A percentile compares a stretch with the other conserved stretches of the same genome.
Conservation (phyloP, 192 early-diverging fungal species). For the Powellomyces hirtus region DNA sequence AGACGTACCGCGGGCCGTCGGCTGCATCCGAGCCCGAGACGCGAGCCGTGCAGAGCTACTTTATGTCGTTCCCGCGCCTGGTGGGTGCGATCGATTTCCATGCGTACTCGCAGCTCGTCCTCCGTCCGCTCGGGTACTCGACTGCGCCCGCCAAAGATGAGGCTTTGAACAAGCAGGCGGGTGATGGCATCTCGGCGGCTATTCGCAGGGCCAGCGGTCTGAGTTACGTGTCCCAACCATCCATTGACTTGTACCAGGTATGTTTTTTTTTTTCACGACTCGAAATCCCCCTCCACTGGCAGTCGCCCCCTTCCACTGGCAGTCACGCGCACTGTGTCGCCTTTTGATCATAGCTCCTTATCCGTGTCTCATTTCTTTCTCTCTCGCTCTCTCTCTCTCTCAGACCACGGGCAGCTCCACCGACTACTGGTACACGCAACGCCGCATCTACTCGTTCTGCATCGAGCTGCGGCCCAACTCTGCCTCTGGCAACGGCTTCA, state of each 20-base stretch:
- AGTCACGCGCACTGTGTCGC: no score
- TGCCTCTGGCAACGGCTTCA: constrained; percentile 41
- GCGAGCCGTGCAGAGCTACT: constrained; percentile 48
- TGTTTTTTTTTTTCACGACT: no score
- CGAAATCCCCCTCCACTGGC: no score
- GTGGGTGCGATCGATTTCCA: constrained; percentile 62
- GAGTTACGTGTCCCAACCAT: constrained; percentile 45
- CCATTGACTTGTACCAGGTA: constrained; percentile 51
- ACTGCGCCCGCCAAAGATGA: constrained; percentile 41
- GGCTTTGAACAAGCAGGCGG: constrained; percentile 40
- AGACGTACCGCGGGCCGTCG: constrained; percentile 50
- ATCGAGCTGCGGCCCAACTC: constrained; percentile 53
- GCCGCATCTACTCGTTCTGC: constrained; percentile 49
- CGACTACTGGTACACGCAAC: constrained; percentile 56
- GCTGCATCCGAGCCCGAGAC: constrained; percentile 52
- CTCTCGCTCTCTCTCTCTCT: neutral
- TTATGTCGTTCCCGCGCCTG: constrained; percentile 38
- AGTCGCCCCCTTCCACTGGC: no score
- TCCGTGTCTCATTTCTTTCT: neutral
- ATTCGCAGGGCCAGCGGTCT: constrained; percentile 42
- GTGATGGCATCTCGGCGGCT: constrained; percentile 36
- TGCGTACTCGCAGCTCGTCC: constrained; percentile 52
- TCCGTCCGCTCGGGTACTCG: constrained; percentile 54
- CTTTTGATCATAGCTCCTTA: no score
- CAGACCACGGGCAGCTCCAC: constrained; percentile 48